phyloP scores from a whole-genome alignment of 1,284 basidiomycete genomes.

The Ganoderma boninense region DNA sequence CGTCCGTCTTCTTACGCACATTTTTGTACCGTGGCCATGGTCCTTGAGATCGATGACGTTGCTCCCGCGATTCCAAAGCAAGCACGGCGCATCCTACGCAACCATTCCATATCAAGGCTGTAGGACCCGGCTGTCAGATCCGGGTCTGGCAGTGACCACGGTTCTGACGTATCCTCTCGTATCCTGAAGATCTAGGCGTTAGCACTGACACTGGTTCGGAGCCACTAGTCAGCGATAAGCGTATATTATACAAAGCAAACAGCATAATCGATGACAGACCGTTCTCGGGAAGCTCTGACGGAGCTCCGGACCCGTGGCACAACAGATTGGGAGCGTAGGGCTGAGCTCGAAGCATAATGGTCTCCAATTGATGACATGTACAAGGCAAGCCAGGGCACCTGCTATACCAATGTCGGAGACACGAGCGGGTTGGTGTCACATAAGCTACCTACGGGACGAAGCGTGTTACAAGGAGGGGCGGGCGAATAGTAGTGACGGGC shows the following conservation, averaged over 20 bases:
- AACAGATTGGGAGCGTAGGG: not conserved
- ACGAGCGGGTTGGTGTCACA: slow-evolving; percentile 33
- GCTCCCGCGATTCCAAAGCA: not conserved
- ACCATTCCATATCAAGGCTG: not conserved
- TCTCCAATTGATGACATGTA: slow-evolving; percentile 40
- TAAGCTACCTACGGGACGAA: slow-evolving; percentile 39
- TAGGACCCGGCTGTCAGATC: not conserved
- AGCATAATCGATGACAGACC: no score
- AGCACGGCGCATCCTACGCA: not conserved
- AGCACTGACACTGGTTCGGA: no score
- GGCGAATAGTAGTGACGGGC: slow-evolving; percentile 17
- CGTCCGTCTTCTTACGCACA: not conserved
- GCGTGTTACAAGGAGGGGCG: slow-evolving; percentile 27
- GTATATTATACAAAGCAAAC: no score
- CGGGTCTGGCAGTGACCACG: no score
- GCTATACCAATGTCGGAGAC: slow-evolving; percentile 33
- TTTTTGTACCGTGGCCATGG: not conserved
- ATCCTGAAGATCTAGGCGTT: not conserved
- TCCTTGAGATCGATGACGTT: not conserved
- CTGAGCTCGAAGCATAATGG: slow-evolving; percentile 33
- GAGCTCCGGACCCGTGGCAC: not conserved
- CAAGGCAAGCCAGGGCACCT: slow-evolving; percentile 35
- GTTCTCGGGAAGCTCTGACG: not conserved
- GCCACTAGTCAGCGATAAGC: no score
- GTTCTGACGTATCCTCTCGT: not conserved